Conservation (phyloP, 2,329 filamentous ascomycete genomes). For the Colletotrichum tanaceti region DNA sequence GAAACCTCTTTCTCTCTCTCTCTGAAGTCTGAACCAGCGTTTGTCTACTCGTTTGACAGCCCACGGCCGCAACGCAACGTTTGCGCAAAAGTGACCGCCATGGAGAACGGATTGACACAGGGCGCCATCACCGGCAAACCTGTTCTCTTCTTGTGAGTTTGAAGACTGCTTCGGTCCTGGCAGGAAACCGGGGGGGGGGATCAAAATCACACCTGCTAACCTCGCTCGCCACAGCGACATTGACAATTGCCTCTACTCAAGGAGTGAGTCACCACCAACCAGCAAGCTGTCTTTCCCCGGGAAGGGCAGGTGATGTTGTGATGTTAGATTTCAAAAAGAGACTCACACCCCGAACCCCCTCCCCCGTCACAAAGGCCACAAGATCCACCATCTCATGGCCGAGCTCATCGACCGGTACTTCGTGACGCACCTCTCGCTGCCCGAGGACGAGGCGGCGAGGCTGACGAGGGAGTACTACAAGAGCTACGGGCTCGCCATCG, state of each 20-base stretch:
- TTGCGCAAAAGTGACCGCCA: not conserved
- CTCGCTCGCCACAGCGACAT: slow-evolving; percentile 82
- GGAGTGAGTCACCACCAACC: slow-evolving; percentile 64
- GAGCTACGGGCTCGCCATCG: slow-evolving; percentile 94
- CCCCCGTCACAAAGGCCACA: too few relatives aligned
- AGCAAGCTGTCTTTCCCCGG: too few relatives aligned
- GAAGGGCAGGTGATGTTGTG: too few relatives aligned
- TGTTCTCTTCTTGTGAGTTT: slow-evolving; percentile 57
- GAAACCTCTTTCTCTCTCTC: too few relatives aligned
- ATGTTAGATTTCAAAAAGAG: too few relatives aligned
- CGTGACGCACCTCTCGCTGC: slow-evolving; percentile 77
- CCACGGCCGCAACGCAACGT: too few relatives aligned
- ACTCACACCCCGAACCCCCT: not conserved
- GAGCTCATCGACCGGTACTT: slow-evolving; percentile 78
- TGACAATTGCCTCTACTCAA: slow-evolving; percentile 96
- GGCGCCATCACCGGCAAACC: slow-evolving; percentile 49
- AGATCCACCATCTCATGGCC: slow-evolving; percentile 90
- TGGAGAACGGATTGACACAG: not conserved
- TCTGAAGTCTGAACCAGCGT: too few relatives aligned
- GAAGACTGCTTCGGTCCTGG: too few relatives aligned
- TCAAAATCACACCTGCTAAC: slow-evolving; percentile 9
- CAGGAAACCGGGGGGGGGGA: too few relatives aligned
- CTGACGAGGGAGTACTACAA: slow-evolving; percentile 94
- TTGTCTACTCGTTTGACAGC: too few relatives aligned
- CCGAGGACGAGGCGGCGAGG: slow-evolving; percentile 79